Evolutionary conservation across 768 basidiomycete species (phyloP).

Genomic region (Serendipita sp.): DNA sequence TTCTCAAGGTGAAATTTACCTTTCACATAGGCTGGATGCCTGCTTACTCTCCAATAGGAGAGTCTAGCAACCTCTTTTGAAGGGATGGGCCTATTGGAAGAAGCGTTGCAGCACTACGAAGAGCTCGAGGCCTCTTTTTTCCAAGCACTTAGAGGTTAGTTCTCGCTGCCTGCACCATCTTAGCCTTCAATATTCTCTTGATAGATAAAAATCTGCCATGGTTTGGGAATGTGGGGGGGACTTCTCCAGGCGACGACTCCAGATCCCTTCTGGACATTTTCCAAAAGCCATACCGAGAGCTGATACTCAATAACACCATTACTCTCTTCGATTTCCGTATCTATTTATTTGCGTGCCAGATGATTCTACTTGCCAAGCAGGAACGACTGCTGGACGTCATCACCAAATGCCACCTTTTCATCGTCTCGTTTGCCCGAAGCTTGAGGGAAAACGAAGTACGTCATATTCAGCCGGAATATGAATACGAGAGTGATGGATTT

Average conservation of each 20-base stretch:
- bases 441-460: slow-evolving; percentile 61
- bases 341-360: slow-evolving; percentile 80
- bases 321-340: slow-evolving; percentile 86
- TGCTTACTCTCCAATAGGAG: slow-evolving; percentile 38
- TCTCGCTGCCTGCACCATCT: not conserved
- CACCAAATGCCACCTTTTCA: slow-evolving; percentile 52
- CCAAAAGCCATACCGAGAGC: slow-evolving; percentile 75
- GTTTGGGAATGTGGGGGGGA: slow-evolving; percentile 76
- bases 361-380: slow-evolving; percentile 51
- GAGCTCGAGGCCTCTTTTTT: slow-evolving; percentile 78
- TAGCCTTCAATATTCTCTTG: not conserved
- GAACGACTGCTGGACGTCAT: slow-evolving; percentile 55
- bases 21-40: not conserved
- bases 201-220: slow-evolving; percentile 76
- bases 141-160: slow-evolving; percentile 21
- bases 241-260: slow-evolving; percentile 56
- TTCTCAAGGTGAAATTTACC: slow-evolving; percentile 52
- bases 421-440: slow-evolving; percentile 57
- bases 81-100: slow-evolving; percentile 75
- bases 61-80: slow-evolving; percentile 84
- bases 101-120: slow-evolving; percentile 75
- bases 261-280: slow-evolving; percentile 56
- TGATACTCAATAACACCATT: slow-evolving; percentile 79
- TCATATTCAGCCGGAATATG: not conserved
- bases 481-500: slow-evolving; percentile 7